phyloP scores from a whole-genome alignment of 164 flowering plant genomes.

The Magnolia kwangsiensis region DNA sequence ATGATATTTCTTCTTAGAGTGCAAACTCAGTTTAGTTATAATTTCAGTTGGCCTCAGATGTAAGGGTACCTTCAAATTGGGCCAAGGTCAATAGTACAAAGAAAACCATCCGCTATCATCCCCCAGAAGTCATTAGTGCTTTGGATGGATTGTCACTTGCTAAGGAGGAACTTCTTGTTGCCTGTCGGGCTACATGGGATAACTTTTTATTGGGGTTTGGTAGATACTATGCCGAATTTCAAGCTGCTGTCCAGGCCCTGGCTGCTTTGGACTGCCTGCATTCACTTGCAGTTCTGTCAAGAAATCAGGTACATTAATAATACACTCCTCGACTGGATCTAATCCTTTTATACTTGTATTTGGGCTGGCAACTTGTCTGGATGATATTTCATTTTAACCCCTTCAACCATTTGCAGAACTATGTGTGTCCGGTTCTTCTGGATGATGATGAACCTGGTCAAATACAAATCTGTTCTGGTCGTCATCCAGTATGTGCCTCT shows the following conservation, averaged over 20 bases:
- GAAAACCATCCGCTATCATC: conserved; percentile 80
- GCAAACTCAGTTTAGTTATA: conserved; percentile 7
- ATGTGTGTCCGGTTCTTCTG: conserved; percentile 76
- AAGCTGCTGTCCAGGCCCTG: conserved; percentile 84
- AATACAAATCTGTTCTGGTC: conserved; percentile 65
- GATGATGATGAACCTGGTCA: conserved; percentile 71
- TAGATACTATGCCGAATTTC: conserved; percentile 69
- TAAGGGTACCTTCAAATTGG: conserved; percentile 74
- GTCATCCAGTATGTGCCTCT: conserved; percentile 72
- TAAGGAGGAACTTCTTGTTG: conserved; percentile 64
- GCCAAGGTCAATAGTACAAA: conserved; percentile 86
- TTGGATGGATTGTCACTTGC: conserved; percentile 65
- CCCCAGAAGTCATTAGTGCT: conserved; percentile 74
- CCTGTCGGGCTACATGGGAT: conserved; percentile 75
- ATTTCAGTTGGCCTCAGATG: conserved; percentile 64
- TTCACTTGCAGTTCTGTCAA: conserved; percentile 80
- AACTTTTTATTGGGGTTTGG: conserved; percentile 55
- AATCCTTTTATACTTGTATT: background rate
- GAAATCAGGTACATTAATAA: conserved; percentile 52
- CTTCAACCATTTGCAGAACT: conserved; percentile 47
- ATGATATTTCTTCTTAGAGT: background rate
- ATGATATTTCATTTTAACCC: background rate
- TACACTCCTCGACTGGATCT: background rate
- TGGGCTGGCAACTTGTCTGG: background rate
- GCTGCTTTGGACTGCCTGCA: conserved; percentile 86